Evolutionary conservation across 805 yeast species (phyloP).

Genomic region (Lachancea thermotolerans): DNA sequence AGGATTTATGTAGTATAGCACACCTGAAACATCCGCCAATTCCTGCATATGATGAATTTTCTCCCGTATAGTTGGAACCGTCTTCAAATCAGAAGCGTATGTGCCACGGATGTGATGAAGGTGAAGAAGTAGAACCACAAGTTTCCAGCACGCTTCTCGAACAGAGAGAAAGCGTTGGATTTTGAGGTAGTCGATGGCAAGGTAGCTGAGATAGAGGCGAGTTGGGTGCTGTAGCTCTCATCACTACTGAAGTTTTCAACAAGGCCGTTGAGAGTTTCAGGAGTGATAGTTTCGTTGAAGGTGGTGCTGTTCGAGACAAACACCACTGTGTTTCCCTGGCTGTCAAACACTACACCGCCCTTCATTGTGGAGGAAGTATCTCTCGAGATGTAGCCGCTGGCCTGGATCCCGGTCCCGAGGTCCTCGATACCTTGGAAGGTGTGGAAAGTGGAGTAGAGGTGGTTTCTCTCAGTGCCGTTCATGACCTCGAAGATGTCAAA

Average conservation of each 20-base stretch:
- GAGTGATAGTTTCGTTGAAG: conserved; percentile 41
- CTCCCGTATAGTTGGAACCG: no score
- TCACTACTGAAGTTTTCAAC: conserved; percentile 31
- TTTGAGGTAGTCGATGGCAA: conserved; percentile 29
- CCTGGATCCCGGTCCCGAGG: conserved; percentile 53
- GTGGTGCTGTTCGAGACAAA: conserved; percentile 50
- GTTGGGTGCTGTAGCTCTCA: conserved; percentile 28
- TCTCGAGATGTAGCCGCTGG: conserved; percentile 51
- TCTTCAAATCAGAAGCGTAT: conserved; percentile 16
- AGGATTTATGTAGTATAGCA: background rate
- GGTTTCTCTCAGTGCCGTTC: conserved; percentile 50
- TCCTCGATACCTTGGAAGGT: conserved; percentile 61
- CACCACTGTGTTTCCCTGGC: conserved; percentile 53
- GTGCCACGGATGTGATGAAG: conserved; percentile 18
- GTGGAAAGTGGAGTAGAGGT: conserved; percentile 63
- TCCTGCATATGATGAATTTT: no score
- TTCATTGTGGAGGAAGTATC: conserved; percentile 44
- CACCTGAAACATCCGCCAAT: background rate
- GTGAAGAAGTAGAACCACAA: conserved; percentile 26
- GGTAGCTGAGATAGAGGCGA: conserved; percentile 34
- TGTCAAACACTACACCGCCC: conserved; percentile 68
- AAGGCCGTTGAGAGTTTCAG: conserved; percentile 41
- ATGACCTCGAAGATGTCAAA: conserved; percentile 70
- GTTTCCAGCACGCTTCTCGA: conserved; percentile 12
- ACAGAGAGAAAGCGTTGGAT: conserved; percentile 19